A percentile compares a stretch with the other conserved stretches of the same genome.
Conservation (phyloP, 2,329 filamentous ascomycete species). For the Raffaelea arxii region DNA sequence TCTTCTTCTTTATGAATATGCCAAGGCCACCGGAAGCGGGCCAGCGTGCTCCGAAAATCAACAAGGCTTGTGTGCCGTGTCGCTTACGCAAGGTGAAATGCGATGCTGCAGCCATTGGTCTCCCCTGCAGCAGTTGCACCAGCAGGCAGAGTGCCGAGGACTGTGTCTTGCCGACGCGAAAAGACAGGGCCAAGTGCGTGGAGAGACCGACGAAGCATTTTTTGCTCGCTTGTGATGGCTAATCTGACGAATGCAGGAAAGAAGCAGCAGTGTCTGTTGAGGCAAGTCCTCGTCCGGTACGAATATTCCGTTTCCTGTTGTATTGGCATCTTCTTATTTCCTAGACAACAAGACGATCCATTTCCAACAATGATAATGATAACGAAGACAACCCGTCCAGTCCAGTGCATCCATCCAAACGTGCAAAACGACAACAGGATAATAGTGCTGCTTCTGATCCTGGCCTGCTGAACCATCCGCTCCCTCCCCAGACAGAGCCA, state of each 20-base stretch:
- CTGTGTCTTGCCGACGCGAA: constrained; percentile 14
- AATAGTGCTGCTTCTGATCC: constrained; percentile 12
- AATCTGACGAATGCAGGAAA: constrained; percentile 13
- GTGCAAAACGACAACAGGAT: constrained; percentile 7
- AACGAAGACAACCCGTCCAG: constrained; percentile 4
- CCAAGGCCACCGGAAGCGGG: no score
- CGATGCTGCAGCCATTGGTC: constrained; percentile 14
- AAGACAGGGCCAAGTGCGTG: constrained; percentile 14
- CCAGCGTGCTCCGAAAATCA: constrained; percentile 9
- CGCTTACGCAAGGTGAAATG: constrained; percentile 16
- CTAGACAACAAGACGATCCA: no score
- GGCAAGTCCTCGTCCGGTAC: no score
- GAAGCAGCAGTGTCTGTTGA: no score
- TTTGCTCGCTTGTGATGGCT: constrained; percentile 13
- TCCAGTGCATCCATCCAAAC: constrained; percentile 11
- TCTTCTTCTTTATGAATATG: no score
- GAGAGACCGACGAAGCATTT: no score
- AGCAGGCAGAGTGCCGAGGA: constrained; percentile 14
- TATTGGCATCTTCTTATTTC: no score
- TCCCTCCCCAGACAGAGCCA: constrained; percentile 13
- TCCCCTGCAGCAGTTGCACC: constrained; percentile 16
- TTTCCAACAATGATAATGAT: constrained; percentile 10
- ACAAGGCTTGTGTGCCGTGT: constrained; percentile 16
- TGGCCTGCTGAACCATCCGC: constrained; percentile 13
- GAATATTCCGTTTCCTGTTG: no score